phyloP scores from a whole-genome alignment of 441 rosid species.

The Dalechampia spathulata region DNA sequence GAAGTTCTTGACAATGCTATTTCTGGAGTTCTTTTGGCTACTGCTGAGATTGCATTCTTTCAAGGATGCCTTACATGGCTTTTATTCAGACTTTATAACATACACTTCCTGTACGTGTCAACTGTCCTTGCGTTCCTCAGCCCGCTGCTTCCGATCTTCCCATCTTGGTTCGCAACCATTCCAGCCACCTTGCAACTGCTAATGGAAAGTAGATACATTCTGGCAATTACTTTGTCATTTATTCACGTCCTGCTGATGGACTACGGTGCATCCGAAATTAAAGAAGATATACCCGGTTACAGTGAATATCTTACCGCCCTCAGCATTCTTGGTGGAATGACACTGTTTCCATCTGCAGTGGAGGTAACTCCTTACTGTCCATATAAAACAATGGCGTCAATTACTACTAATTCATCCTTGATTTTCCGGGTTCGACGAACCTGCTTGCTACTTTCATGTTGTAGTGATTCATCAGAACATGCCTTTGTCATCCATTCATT shows the following conservation, averaged over 20 bases:
- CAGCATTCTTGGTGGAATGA: conserved; percentile 95
- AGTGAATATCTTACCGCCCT: conserved; percentile 80
- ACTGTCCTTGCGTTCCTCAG: conserved; percentile 76
- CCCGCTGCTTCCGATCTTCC: conserved; percentile 76
- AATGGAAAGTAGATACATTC: conserved; percentile 66
- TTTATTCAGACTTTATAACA: conserved; percentile 62
- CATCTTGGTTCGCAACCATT: conserved; percentile 79
- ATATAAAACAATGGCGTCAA: no score
- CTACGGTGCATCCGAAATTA: conserved; percentile 80
- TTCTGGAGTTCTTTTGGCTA: conserved; percentile 88
- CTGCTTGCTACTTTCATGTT: no score
- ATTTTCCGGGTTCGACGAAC: no score
- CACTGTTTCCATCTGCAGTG: conserved; percentile 86
- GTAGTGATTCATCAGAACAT: no score
- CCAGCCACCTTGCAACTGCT: conserved; percentile 70
- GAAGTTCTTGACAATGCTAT: conserved; percentile 80
- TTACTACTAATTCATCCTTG: not conserved
- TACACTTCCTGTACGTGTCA: conserved; percentile 85
- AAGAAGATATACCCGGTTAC: conserved; percentile 84
- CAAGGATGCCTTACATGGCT: conserved; percentile 98
- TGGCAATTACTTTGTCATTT: conserved; percentile 51
- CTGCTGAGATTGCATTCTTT: conserved; percentile 83
- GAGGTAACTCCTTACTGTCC: no score
- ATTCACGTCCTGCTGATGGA: conserved; percentile 71
- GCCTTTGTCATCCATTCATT: no score